A percentile compares a stretch with the other conserved stretches of the same genome.
These are phyloP conservation scores for Penicillium lagena DNA, from an alignment of 495 filamentous ascomycete species.

Conservation along the genomic window DNA sequence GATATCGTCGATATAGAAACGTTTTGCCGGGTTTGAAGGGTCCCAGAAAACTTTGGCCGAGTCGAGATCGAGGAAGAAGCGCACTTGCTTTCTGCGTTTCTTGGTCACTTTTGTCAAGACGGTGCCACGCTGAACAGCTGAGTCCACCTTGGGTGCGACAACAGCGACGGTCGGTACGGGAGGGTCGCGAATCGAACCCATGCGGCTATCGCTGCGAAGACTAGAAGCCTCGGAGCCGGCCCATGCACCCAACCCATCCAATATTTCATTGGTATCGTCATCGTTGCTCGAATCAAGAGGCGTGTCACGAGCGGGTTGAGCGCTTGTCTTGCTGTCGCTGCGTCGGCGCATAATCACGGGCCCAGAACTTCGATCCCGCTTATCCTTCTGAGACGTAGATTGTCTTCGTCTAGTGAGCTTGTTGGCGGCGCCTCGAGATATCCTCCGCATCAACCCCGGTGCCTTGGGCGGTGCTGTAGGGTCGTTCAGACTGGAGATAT, in stretches of 20 bases:
- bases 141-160: slow-evolving; percentile 64
- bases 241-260: slow-evolving; percentile 32
- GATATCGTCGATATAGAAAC: slow-evolving; percentile 91
- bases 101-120: slow-evolving; percentile 73
- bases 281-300: slow-evolving; percentile 48
- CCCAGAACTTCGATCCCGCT: slow-evolving; percentile 78
- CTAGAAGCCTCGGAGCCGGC: slow-evolving; percentile 34
- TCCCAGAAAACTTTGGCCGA: slow-evolving; percentile 86
- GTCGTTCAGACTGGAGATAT: slow-evolving; percentile 37
- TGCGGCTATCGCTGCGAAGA: slow-evolving; percentile 29
- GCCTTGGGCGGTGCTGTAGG: slow-evolving; percentile 45
- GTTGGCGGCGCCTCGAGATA: slow-evolving; percentile 60
- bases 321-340: slow-evolving; percentile 75
- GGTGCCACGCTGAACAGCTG: slow-evolving; percentile 68
- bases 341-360: slow-evolving; percentile 80
- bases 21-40: slow-evolving; percentile 66
- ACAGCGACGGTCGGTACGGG: slow-evolving; percentile 18
- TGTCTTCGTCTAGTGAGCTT: slow-evolving; percentile 58
- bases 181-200: slow-evolving; percentile 22
- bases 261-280: slow-evolving; percentile 57
- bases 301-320: slow-evolving; percentile 46
- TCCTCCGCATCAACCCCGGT: slow-evolving; percentile 56
- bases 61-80: slow-evolving; percentile 71
- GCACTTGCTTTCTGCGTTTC: slow-evolving; percentile 68
- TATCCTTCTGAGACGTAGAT: slow-evolving; percentile 65